A percentile compares a stretch with the other conserved stretches of the same genome.
Evolutionary conservation across 192 early-diverging fungal genomes (phyloP).

Genomic region (Backusella psychrophila): DNA sequence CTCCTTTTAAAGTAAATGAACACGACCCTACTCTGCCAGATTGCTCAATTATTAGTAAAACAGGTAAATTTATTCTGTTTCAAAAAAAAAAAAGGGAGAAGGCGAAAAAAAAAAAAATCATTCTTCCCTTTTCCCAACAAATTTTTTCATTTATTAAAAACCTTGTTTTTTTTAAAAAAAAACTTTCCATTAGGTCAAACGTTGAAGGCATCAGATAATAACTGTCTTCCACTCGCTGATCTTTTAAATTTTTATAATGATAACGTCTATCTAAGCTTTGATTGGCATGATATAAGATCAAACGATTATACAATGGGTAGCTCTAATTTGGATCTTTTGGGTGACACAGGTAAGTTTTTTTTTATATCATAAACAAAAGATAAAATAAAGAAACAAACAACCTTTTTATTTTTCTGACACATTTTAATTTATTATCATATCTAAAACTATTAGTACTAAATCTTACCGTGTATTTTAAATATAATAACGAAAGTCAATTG

Average conservation of each 20-base stretch:
- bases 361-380: not conserved
- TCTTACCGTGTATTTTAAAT: constrained; percentile 19
- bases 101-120: too few relatives aligned
- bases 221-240: not conserved
- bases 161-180: not conserved
- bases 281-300: not conserved
- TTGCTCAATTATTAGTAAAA: constrained; percentile 25
- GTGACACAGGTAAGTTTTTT: constrained; percentile 5
- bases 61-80: constrained; percentile 23
- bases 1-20: constrained; percentile 19
- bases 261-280: not conserved
- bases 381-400: not conserved
- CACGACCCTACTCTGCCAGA: constrained; percentile 12
- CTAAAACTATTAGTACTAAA: constrained; percentile 10
- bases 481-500: not conserved
- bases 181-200: not conserved
- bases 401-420: not conserved
- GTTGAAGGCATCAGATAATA: not conserved
- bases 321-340: not conserved
- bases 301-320: not conserved
- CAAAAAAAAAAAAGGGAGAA: not conserved
- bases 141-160: not conserved
- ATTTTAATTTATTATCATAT: not conserved
- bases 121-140: not conserved
- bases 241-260: not conserved